These are phyloP conservation scores for Mortierella sp. DNA, from an alignment of 371 early-diverging fungal species.

Conservation along the genomic window DNA sequence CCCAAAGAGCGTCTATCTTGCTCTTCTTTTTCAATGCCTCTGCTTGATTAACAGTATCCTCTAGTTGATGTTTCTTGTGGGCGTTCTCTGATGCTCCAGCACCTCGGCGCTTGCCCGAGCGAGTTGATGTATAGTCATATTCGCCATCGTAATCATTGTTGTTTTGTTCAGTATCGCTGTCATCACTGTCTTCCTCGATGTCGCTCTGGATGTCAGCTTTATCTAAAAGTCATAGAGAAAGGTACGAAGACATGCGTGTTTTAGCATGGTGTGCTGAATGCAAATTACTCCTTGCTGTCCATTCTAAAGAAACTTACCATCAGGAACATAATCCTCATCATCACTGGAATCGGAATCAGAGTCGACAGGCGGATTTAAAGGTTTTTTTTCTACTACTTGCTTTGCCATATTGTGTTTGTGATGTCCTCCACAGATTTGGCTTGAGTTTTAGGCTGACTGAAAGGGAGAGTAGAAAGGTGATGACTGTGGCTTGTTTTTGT, in stretches of 20 bases:
- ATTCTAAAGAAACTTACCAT: conserved; percentile 22
- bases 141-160: background rate
- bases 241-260: too few relatives aligned
- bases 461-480: background rate
- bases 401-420: conserved; percentile 18
- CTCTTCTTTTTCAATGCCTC: conserved; percentile 45
- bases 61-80: conserved; percentile 10
- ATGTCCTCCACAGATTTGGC: background rate
- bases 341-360: conserved; percentile 51
- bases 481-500: conserved; percentile 10
- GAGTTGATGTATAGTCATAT: conserved; percentile 19
- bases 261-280: background rate
- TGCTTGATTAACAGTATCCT: conserved; percentile 17
- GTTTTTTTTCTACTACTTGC: conserved; percentile 18
- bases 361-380: conserved; percentile 20
- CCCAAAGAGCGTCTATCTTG: conserved; percentile 63
- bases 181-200: conserved; percentile 31
- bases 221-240: conserved; percentile 4
- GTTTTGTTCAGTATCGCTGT: conserved; percentile 27
- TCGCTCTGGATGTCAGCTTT: conserved; percentile 41
- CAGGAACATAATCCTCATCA: conserved; percentile 54
- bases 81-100: background rate
- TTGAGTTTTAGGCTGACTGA: background rate
- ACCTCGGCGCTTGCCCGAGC: conserved; percentile 39
- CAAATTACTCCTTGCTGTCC: background rate